phyloP scores from a whole-genome alignment of 2,329 filamentous ascomycete species.

The Coleophoma crateriformis region DNA sequence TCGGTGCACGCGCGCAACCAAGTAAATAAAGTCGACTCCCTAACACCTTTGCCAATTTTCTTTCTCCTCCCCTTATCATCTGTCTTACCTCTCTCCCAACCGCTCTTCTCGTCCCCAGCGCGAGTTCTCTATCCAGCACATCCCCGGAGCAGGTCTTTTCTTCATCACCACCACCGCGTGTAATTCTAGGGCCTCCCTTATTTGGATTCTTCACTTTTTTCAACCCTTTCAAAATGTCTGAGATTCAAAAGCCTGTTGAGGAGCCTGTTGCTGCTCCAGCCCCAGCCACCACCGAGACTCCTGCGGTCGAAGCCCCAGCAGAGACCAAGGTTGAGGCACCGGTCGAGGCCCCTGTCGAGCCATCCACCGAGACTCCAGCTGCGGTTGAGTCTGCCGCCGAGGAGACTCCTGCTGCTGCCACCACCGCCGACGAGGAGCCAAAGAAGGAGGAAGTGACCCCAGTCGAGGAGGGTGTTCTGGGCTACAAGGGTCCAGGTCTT shows the following conservation, averaged over 20 bases:
- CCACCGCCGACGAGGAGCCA: slow-evolving; percentile 16
- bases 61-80: neutral
- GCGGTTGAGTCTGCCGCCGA: slow-evolving; percentile 27
- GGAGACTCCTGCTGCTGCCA: slow-evolving; percentile 28
- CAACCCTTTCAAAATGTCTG: slow-evolving; percentile 41
- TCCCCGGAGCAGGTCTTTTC: neutral
- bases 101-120: no score
- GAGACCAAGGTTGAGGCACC: slow-evolving; percentile 29
- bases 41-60: no score
- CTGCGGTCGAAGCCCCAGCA: slow-evolving; percentile 24
- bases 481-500: slow-evolving; percentile 77
- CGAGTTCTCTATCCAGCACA: no score
- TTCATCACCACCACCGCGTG: slow-evolving; percentile 13
- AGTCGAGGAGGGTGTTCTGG: slow-evolving; percentile 65
- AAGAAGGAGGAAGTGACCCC: slow-evolving; percentile 3
- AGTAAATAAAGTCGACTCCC: no score
- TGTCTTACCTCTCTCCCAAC: neutral
- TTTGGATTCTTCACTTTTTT: slow-evolving; percentile 4
- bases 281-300: slow-evolving; percentile 18
- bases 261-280: slow-evolving; percentile 27
- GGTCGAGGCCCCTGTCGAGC: slow-evolving; percentile 28
- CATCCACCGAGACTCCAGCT: slow-evolving; percentile 28
- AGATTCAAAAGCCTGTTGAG: slow-evolving; percentile 65
- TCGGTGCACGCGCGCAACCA: no score
- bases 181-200: slow-evolving; percentile 9